phyloP scores from a whole-genome alignment of 495 filamentous ascomycete species.

The Lophiostoma macrostomum region DNA sequence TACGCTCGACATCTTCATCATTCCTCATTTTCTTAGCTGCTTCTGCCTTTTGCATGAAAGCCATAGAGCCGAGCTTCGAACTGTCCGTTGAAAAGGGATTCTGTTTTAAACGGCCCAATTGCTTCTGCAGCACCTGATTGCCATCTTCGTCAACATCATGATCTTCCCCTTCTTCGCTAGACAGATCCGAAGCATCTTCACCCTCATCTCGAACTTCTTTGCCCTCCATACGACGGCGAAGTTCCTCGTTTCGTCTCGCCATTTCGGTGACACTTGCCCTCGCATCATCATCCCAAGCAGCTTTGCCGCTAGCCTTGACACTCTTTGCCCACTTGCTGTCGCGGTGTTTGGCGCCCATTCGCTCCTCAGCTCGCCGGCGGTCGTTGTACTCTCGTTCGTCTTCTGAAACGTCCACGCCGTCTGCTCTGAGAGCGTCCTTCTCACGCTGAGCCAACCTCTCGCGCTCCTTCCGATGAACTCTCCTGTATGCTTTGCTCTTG shows the following conservation, averaged over 20 bases:
- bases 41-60: constrained; percentile 91
- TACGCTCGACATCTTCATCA: constrained; percentile 70
- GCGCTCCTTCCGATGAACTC: constrained; percentile 84
- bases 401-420: constrained; percentile 67
- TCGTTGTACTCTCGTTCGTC: constrained; percentile 78
- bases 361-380: constrained; percentile 74
- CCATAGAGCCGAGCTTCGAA: constrained; percentile 65
- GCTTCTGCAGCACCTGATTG: constrained; percentile 50
- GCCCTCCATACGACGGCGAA: constrained; percentile 80
- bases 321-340: constrained; percentile 96
- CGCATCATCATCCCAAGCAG: constrained; percentile 45
- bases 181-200: constrained; percentile 47
- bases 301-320: constrained; percentile 60
- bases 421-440: constrained; percentile 61
- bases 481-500: constrained; percentile 89
- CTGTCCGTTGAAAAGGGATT: constrained; percentile 37
- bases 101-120: constrained; percentile 58
- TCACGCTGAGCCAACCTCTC: constrained; percentile 70
- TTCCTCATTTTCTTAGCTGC: constrained; percentile 71
- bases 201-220: constrained; percentile 52
- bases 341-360: constrained; percentile 83
- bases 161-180: constrained; percentile 58
- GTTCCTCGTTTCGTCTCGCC: constrained; percentile 79
- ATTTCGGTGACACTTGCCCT: constrained; percentile 70
- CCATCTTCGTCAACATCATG: constrained; percentile 53